Percentiles rank a stretch among this genome's conserved stretches.
phyloP scores from a whole-genome alignment of 192 early-diverging fungal genomes.

The Chytriomyces hyalinus region DNA sequence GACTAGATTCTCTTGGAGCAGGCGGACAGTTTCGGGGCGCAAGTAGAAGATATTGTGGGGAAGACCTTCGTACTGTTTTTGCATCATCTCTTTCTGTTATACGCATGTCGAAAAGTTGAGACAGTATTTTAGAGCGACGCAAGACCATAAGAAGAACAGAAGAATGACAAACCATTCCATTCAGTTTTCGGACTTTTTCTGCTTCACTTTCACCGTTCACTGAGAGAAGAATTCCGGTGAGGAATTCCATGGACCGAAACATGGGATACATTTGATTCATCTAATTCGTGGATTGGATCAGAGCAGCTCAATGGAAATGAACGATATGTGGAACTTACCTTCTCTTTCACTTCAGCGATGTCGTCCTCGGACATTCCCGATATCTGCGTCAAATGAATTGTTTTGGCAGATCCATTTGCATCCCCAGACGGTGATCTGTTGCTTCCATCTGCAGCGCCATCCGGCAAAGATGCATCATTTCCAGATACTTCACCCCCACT shows the following conservation, averaged over 20 bases:
- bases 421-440: not conserved
- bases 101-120: slow-evolving; percentile 7
- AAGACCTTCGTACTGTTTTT: slow-evolving; percentile 24
- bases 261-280: slow-evolving; percentile 28
- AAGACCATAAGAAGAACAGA: not conserved
- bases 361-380: slow-evolving; percentile 25
- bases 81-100: slow-evolving; percentile 32
- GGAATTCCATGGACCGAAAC: slow-evolving; percentile 23
- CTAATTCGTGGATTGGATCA: not conserved
- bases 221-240: slow-evolving; percentile 17
- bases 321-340: not conserved
- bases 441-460: not conserved
- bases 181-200: slow-evolving; percentile 20
- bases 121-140: not conserved
- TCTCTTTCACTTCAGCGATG: slow-evolving; percentile 9
- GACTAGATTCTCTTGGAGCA: slow-evolving; percentile 21
- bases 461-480: not conserved
- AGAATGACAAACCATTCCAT: slow-evolving; percentile 14
- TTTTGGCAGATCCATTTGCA: not conserved
- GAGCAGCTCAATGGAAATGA: no score
- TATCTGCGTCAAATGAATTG: slow-evolving; percentile 22
- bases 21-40: slow-evolving; percentile 24
- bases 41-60: slow-evolving; percentile 24
- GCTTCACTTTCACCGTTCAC: slow-evolving; percentile 23
- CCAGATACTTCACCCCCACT: not conserved